Evolutionary conservation across 306 rosid species (phyloP), one percentile per base, ranked within the genome.

Genomic region (Quercus cerris): DNA sequence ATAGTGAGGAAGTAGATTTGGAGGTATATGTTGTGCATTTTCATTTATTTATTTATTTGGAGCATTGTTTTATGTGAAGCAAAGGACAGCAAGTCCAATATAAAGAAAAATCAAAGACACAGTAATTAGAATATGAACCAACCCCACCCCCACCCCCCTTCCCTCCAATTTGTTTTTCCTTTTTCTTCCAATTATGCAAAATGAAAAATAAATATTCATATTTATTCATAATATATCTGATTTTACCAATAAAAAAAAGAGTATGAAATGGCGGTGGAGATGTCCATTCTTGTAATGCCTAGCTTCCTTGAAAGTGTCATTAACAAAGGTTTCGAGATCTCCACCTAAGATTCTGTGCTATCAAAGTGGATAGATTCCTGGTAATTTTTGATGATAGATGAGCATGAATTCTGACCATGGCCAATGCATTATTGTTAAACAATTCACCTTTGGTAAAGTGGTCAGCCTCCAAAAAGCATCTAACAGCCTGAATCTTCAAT

Each of bases 1-100:
- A 91, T 56, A 92, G 98, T 80, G 98, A 92, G 81, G 85, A 88
- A 75, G 87, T 92, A n/a, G 98, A 94, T 81, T 35, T 86, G 79
- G 93, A 92, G 97, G 98, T 92, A 82, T 41, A 19, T 63, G 70
- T 77, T 41, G 20, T 67, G 15, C 71, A 30, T 38, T 75, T 20
- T 74, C 15, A 27, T 76, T 27, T 15, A 59, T 59, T 6, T 5
- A 9, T 11, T 17, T 64, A 30, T 17, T 27, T 5, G 5, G 22
- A 6, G 46, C 23, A 15, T 6, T n/a, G 18, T 44, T 77, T 35
- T 56, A 14, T 66, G 72, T 17, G 63, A 22, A 28, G 57, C 31
- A 78, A 59, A 77, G 46, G 13, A 20, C 14, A 30, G 6, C 6
- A 4, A 28, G 23, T 64, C 44, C 70, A 64, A 0, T 30, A 6